A percentile compares a stretch with the other conserved stretches of the same genome.
These are phyloP conservation scores for Citrus glauca DNA, from an alignment of 345 rosid genomes.

Conservation along the genomic window DNA sequence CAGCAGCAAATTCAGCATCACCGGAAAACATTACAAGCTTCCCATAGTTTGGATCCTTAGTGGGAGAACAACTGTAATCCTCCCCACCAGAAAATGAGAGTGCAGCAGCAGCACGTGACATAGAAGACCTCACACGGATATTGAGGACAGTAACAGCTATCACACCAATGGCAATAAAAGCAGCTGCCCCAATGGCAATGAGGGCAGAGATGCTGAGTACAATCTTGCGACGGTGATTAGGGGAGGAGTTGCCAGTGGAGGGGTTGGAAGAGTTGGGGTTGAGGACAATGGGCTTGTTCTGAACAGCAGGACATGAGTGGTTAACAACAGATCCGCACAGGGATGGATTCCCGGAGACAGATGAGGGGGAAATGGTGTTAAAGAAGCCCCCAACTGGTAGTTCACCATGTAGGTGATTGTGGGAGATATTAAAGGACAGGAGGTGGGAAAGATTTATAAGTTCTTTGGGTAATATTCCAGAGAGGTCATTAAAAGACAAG, in stretches of 20 bases:
- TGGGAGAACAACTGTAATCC: conserved; percentile 76
- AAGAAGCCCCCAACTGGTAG: conserved; percentile 91
- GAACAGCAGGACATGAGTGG: conserved; percentile 78
- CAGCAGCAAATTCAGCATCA: conserved; percentile 69
- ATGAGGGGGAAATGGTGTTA: conserved; percentile 72
- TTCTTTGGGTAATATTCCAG: conserved; percentile 75
- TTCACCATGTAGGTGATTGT: conserved; percentile 77
- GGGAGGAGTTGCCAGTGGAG: conserved; percentile 28
- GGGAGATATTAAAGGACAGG: conserved; percentile 66
- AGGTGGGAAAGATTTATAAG: conserved; percentile 71
- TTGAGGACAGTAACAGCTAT: conserved; percentile 79
- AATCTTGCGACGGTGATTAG: conserved; percentile 47
- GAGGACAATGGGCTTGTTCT: conserved; percentile 92
- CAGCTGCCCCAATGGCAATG: conserved; percentile 94
- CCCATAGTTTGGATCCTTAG: conserved; percentile 78
- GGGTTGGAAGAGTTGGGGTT: conserved; percentile 79
- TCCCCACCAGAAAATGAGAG: conserved; percentile 63
- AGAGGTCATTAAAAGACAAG: conserved; percentile 64
- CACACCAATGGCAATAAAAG: conserved; percentile 80
- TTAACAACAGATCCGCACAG: conserved; percentile 89
- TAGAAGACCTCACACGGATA: conserved; percentile 62
- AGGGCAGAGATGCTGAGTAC: conserved; percentile 88
- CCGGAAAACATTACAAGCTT: conserved; percentile 97
- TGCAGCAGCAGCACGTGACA: conserved; percentile 48
- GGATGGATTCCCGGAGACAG: conserved; percentile 71